A percentile compares a stretch with the other conserved stretches of the same genome.
Evolutionary conservation across 2,329 filamentous ascomycete species (phyloP).

Genomic region (Zelopaecilomyces penicillatus): DNA sequence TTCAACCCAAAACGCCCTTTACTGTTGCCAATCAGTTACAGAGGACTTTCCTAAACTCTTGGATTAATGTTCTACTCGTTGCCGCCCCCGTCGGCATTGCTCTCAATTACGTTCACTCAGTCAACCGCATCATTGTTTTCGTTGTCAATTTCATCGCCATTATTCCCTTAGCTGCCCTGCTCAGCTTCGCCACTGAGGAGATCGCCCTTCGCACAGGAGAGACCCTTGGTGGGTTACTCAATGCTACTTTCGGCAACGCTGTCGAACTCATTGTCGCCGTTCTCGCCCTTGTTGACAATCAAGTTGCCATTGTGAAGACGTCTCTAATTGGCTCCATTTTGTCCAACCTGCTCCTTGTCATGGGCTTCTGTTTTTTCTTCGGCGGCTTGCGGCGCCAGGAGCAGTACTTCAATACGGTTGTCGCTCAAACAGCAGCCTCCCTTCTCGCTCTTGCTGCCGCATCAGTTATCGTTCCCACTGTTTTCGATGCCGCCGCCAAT

Average conservation of each 20-base stretch:
- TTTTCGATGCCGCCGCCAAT: slow-evolving; percentile 54
- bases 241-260: slow-evolving; percentile 88
- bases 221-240: slow-evolving; percentile 78
- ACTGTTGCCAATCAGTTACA: slow-evolving; percentile 59
- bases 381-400: slow-evolving; percentile 70
- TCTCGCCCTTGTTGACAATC: slow-evolving; percentile 64
- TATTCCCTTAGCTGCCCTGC: slow-evolving; percentile 76
- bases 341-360: slow-evolving; percentile 78
- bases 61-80: slow-evolving; percentile 76
- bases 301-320: slow-evolving; percentile 83
- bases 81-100: slow-evolving; percentile 74
- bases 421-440: slow-evolving; percentile 81
- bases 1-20: slow-evolving; percentile 46
- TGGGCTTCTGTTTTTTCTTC: slow-evolving; percentile 90
- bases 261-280: slow-evolving; percentile 85
- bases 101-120: slow-evolving; percentile 50
- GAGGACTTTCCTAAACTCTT: slow-evolving; percentile 70
- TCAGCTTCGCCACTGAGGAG: slow-evolving; percentile 86
- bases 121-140: slow-evolving; percentile 60
- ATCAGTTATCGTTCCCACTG: slow-evolving; percentile 80
- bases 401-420: slow-evolving; percentile 86
- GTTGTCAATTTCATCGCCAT: slow-evolving; percentile 92
- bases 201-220: slow-evolving; percentile 76
- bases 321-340: slow-evolving; percentile 87
- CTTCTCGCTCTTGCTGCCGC: slow-evolving; percentile 71